Percentiles rank a stretch among this genome's conserved stretches.
phyloP scores from a whole-genome alignment of 495 filamentous ascomycete species.

The Hypoxylon crocopeplum region DNA sequence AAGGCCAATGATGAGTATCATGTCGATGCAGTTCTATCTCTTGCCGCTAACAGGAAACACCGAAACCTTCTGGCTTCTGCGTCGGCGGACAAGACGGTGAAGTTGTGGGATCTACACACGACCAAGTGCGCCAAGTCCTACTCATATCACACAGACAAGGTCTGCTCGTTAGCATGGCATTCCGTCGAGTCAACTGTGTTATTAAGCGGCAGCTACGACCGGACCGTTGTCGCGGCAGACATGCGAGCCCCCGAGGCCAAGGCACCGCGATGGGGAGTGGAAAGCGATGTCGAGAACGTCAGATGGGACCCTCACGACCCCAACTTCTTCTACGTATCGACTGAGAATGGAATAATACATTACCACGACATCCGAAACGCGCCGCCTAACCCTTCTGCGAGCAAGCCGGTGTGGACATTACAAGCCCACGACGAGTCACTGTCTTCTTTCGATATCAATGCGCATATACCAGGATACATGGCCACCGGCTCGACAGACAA shows the following conservation, averaged over 20 bases:
- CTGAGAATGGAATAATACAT: constrained; percentile 88
- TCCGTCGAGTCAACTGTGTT: constrained; percentile 83
- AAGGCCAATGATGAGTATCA: constrained; percentile 92
- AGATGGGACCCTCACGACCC: constrained; percentile 91
- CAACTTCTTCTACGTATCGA: constrained; percentile 94
- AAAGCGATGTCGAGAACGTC: constrained; percentile 91
- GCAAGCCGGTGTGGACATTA: constrained; percentile 88
- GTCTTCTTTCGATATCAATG: constrained; percentile 95
- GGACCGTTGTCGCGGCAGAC: constrained; percentile 87
- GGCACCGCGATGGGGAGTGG: constrained; percentile 83
- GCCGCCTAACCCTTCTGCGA: constrained; percentile 69
- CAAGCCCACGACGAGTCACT: constrained; percentile 94
- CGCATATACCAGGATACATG: constrained; percentile 86
- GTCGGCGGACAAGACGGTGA: constrained; percentile 95
- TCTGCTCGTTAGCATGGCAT: constrained; percentile 95
- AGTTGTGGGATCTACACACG: constrained; percentile 96
- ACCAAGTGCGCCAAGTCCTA: constrained; percentile 94
- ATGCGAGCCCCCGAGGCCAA: constrained; percentile 88
- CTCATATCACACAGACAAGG: constrained; percentile 89
- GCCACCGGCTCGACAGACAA: constrained; percentile 92
- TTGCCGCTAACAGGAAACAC: constrained; percentile 90
- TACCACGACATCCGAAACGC: constrained; percentile 79
- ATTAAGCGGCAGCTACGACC: constrained; percentile 91
- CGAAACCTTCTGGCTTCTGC: constrained; percentile 94
- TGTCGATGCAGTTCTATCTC: constrained; percentile 88